Percentiles rank a stretch among this genome's conserved stretches.
These are phyloP conservation scores for Hordeum marinum DNA, from an alignment of 176 grass and related monocot genomes.

Conservation along the genomic window DNA sequence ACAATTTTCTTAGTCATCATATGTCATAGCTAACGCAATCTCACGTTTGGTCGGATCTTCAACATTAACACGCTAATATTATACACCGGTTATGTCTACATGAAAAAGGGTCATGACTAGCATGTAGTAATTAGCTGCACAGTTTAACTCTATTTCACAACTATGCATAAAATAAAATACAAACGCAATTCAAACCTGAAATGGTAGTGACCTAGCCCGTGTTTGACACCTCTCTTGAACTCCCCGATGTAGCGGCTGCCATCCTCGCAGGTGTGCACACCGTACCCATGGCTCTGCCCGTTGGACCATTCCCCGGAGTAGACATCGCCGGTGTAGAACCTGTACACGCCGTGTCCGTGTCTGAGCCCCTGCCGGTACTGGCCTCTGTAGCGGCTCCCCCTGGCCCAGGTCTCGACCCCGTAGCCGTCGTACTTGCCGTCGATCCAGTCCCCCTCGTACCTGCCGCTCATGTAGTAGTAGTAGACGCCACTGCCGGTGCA, in stretches of 20 bases:
- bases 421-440: conserved; percentile 89
- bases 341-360: conserved; percentile 87
- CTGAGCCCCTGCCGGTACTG: conserved; percentile 89
- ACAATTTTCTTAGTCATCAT: neutral
- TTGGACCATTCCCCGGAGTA: conserved; percentile 97
- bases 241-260: conserved; percentile 91
- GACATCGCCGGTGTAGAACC: conserved; percentile 96
- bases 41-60: neutral
- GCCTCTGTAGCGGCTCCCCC: conserved; percentile 88
- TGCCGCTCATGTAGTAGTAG: conserved; percentile 99
- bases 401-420: conserved; percentile 96
- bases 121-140: neutral
- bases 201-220: conserved; percentile 96
- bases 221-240: conserved; percentile 98
- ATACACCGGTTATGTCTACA: neutral
- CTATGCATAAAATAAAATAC: neutral
- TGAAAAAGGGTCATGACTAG: neutral
- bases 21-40: neutral
- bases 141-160: conserved; percentile 8
- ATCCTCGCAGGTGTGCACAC: conserved; percentile 94
- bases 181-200: conserved; percentile 63
- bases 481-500: conserved; percentile 93
- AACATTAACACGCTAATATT: neutral
- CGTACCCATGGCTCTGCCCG: conserved; percentile 90
- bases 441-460: conserved; percentile 91